phyloP scores from a whole-genome alignment of 2,329 filamentous ascomycete genomes.

The Plectosphaerella plurivora region DNA sequence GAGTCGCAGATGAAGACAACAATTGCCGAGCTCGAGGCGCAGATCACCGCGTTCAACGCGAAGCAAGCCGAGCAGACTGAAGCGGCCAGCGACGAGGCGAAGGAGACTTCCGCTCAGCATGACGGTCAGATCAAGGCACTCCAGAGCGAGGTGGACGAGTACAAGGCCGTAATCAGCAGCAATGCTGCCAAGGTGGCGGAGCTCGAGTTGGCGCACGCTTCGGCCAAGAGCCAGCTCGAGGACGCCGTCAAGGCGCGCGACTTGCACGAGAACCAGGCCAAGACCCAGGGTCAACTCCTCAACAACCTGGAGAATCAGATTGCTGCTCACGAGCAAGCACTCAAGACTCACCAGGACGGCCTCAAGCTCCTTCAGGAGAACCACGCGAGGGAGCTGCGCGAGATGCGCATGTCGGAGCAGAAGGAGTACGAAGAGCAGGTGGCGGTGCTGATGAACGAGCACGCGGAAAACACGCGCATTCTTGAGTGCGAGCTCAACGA shows the following conservation, averaged over 20 bases:
- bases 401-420: slow-evolving; percentile 43
- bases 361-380: slow-evolving; percentile 43
- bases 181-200: slow-evolving; percentile 67
- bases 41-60: slow-evolving; percentile 49
- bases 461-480: slow-evolving; percentile 49
- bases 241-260: slow-evolving; percentile 59
- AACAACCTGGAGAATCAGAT: slow-evolving; percentile 55
- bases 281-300: slow-evolving; percentile 42
- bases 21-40: slow-evolving; percentile 66
- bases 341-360: slow-evolving; percentile 49
- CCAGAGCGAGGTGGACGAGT: slow-evolving; percentile 69
- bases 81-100: slow-evolving; percentile 34
- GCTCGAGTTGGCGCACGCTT: slow-evolving; percentile 67
- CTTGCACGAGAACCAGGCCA: slow-evolving; percentile 38
- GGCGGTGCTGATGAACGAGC: slow-evolving; percentile 54
- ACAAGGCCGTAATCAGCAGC: slow-evolving; percentile 67
- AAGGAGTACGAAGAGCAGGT: slow-evolving; percentile 55
- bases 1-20: slow-evolving; percentile 70
- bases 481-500: slow-evolving; percentile 60
- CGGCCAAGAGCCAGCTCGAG: slow-evolving; percentile 63
- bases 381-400: slow-evolving; percentile 46
- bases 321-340: slow-evolving; percentile 51
- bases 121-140: slow-evolving; percentile 57
- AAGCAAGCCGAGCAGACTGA: slow-evolving; percentile 39
- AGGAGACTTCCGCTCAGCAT: slow-evolving; percentile 49